phyloP scores from a whole-genome alignment of 2,329 filamentous ascomycete genomes.

The Metarhizium anisopliae region DNA sequence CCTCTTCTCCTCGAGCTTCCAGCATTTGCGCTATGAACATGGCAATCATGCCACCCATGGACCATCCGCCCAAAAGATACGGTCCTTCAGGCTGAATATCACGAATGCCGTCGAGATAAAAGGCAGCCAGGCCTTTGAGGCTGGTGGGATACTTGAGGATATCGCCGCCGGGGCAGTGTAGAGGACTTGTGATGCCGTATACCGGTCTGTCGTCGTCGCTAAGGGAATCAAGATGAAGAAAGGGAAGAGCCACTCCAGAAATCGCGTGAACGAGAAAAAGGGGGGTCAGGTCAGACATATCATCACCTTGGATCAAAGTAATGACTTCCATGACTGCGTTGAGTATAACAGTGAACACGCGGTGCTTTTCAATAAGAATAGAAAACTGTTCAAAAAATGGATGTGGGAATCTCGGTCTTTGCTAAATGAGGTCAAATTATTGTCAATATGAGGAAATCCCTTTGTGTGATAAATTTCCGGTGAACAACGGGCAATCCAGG shows the following conservation, averaged over 20 bases:
- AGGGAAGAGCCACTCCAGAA: too few relatives aligned
- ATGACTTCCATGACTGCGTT: too few relatives aligned
- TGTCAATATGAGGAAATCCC: too few relatives aligned
- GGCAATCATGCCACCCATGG: constrained; percentile 16
- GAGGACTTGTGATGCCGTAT: constrained; percentile 15
- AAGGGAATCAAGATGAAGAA: constrained; percentile 9
- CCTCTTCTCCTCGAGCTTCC: constrained; percentile 8
- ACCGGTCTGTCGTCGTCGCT: constrained; percentile 12
- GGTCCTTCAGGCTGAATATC: constrained; percentile 14
- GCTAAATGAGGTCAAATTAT: too few relatives aligned
- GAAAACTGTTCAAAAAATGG: too few relatives aligned
- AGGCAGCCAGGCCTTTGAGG: constrained; percentile 11
- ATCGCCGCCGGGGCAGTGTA: constrained; percentile 11
- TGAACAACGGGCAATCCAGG: background rate
- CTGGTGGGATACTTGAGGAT: constrained; percentile 11
- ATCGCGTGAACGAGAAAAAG: too few relatives aligned
- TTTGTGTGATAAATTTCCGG: constrained; percentile 6
- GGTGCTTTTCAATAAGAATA: too few relatives aligned
- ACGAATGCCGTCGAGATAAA: constrained; percentile 12
- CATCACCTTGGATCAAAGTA: too few relatives aligned
- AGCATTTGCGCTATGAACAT: constrained; percentile 16
- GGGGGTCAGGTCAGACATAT: too few relatives aligned
- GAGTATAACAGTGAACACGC: too few relatives aligned
- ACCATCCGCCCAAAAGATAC: constrained; percentile 16
- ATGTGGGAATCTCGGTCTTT: too few relatives aligned